Evolutionary conservation across 2,329 filamentous ascomycete genomes (phyloP).

Genomic region (Diaporthe citriasiana): DNA sequence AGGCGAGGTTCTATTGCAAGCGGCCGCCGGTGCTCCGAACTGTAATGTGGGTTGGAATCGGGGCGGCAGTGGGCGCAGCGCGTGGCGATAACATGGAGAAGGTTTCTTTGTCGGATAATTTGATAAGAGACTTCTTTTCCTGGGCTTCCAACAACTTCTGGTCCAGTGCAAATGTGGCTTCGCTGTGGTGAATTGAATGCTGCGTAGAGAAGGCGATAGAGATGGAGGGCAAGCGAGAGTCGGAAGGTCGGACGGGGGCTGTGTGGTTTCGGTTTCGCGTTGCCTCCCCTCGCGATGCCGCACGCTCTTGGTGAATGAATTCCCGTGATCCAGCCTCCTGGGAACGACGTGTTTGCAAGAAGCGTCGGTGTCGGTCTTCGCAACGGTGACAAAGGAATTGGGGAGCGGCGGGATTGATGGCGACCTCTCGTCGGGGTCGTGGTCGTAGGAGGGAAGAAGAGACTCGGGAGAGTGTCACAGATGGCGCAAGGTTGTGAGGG

Average conservation of each 20-base stretch:
- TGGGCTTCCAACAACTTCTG: not conserved
- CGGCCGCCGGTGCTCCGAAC: not conserved
- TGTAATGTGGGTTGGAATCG: conserved; percentile 7
- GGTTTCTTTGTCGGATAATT: not conserved
- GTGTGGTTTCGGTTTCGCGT: conserved; percentile 34
- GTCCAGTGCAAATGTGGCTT: not conserved
- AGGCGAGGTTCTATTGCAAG: conserved; percentile 19
- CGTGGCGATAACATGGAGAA: conserved; percentile 37
- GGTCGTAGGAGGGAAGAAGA: conserved; percentile 48
- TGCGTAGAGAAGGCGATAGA: conserved; percentile 3
- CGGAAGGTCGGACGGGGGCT: conserved; percentile 21
- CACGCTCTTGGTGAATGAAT: not conserved
- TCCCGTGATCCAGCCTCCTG: conserved; percentile 26
- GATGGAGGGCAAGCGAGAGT: conserved; percentile 10
- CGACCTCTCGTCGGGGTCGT: conserved; percentile 47
- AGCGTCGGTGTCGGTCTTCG: conserved; percentile 5
- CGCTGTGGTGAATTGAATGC: conserved; percentile 20
- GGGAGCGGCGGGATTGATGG: conserved; percentile 8
- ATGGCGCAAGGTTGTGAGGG: conserved; percentile 28
- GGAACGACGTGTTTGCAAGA: not conserved
- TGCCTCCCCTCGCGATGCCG: conserved; percentile 6
- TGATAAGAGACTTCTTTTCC: not conserved
- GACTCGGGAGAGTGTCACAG: conserved; percentile 17
- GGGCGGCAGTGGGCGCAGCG: not conserved
- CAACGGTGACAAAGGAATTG: conserved; percentile 8